phyloP scores from a whole-genome alignment of 768 basidiomycete genomes.

The Sporobolomyces phaffii region DNA sequence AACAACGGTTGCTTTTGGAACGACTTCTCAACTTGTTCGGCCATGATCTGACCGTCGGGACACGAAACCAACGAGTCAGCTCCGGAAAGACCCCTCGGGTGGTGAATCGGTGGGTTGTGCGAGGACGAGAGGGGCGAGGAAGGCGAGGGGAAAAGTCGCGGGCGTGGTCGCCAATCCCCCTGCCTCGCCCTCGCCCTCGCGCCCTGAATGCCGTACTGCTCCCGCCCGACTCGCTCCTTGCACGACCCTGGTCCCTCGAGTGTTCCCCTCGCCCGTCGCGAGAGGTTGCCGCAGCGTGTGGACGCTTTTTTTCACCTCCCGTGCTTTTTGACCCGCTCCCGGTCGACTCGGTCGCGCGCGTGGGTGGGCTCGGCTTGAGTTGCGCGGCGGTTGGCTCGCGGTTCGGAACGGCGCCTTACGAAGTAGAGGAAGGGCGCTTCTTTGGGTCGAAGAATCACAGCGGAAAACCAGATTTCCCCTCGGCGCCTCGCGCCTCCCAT shows the following conservation, averaged over 20 bases:
- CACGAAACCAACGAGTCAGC: too few relatives aligned
- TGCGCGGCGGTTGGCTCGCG: background rate
- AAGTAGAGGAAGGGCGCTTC: conserved; percentile 13
- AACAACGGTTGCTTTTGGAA: conserved; percentile 98
- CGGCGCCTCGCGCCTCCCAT: background rate
- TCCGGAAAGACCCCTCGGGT: background rate
- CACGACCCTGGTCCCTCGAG: too few relatives aligned
- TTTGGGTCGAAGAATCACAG: conserved; percentile 2
- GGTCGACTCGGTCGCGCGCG: background rate
- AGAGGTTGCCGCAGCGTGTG: background rate
- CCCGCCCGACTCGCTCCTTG: too few relatives aligned
- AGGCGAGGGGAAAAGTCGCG: too few relatives aligned
- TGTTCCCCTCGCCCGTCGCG: background rate
- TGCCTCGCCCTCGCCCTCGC: too few relatives aligned
- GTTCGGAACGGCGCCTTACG: background rate
- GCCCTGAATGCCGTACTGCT: too few relatives aligned
- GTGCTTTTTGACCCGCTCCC: background rate
- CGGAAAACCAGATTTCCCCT: background rate
- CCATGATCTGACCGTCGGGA: too few relatives aligned
- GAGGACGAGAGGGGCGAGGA: background rate
- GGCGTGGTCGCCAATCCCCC: too few relatives aligned
- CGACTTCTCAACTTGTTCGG: conserved; percentile 82
- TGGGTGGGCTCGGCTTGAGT: background rate
- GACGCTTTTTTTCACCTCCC: background rate
- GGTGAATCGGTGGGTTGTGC: background rate